Evolutionary conservation across 75 land plant species (phyloP).

Genomic region (Sequoiadendron giganteum): DNA sequence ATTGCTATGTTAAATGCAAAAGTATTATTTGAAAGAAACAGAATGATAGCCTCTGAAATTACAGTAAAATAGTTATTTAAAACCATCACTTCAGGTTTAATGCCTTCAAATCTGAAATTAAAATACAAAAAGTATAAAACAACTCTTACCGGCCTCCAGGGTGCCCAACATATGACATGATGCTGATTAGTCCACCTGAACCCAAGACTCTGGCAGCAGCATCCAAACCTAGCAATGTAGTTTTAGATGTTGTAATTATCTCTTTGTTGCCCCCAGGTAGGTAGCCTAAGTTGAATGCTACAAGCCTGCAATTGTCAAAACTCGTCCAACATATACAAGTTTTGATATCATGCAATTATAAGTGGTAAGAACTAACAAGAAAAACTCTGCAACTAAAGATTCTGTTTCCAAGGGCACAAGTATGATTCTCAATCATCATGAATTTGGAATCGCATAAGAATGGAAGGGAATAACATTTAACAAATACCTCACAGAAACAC

Average conservation of each 20-base stretch:
- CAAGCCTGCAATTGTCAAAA: slow-evolving; percentile 50
- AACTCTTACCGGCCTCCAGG: slow-evolving; percentile 77
- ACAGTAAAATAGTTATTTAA: not conserved
- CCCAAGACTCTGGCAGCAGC: slow-evolving; percentile 58
- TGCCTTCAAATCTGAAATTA: not conserved
- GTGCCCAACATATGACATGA: slow-evolving; percentile 88
- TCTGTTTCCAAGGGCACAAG: not conserved
- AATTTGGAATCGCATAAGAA: not conserved
- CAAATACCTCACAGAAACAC: slow-evolving; percentile 57
- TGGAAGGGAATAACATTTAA: not conserved
- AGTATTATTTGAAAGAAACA: not conserved
- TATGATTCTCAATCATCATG: not conserved
- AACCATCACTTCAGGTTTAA: not conserved
- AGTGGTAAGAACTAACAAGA: not conserved
- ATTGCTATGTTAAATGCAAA: not conserved
- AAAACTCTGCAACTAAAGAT: not conserved
- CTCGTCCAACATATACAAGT: not conserved
- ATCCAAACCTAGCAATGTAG: slow-evolving; percentile 68
- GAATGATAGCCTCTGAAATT: not conserved
- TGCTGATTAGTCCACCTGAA: slow-evolving; percentile 81
- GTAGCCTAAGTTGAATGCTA: slow-evolving; percentile 95
- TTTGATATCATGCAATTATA: not conserved
- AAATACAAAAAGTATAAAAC: not conserved
- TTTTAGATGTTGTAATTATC: slow-evolving; percentile 53
- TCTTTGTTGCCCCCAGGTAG: slow-evolving; percentile 88